Percentiles rank a stretch among this genome's conserved stretches.
These are phyloP conservation scores for Termitomyces sp. DNA, from an alignment of 768 basidiomycete genomes.

Conservation along the genomic window DNA sequence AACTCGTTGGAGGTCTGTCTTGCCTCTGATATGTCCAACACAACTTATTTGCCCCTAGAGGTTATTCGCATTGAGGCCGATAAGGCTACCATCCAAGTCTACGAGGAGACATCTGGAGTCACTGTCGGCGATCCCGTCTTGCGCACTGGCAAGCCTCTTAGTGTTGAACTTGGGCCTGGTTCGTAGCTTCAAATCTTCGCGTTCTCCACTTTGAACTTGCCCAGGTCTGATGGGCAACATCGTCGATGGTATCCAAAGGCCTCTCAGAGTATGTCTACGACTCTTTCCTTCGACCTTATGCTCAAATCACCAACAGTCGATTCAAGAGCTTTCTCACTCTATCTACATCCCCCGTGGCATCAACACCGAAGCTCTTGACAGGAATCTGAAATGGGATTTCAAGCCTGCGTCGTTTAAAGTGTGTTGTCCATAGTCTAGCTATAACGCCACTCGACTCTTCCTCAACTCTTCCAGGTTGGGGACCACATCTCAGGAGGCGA, in stretches of 20 bases:
- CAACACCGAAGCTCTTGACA: conserved; percentile 92
- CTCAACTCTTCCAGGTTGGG: conserved; percentile 56
- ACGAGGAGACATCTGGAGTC: conserved; percentile 98
- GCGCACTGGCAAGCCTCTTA: conserved; percentile 95
- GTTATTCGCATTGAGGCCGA: conserved; percentile 98
- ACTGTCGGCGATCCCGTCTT: conserved; percentile 98
- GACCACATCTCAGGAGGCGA: conserved; percentile 98
- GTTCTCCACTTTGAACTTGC: background rate
- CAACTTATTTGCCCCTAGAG: conserved; percentile 47
- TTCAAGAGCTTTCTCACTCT: conserved; percentile 96
- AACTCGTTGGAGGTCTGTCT: conserved; percentile 86
- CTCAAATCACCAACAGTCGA: conserved; percentile 45
- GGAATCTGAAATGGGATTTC: conserved; percentile 92
- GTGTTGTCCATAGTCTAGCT: conserved; percentile 6
- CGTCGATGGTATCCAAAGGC: conserved; percentile 95
- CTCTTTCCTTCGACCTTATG: background rate
- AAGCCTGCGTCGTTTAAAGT: conserved; percentile 78
- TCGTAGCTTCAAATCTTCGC: conserved; percentile 16
- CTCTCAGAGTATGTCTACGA: conserved; percentile 61
- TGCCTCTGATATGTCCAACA: conserved; percentile 4
- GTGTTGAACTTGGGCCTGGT: conserved; percentile 98
- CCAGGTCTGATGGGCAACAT: conserved; percentile 98
- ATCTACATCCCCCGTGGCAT: conserved; percentile 99
- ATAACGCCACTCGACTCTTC: conserved; percentile 7
- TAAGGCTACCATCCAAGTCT: conserved; percentile 98